Percentiles rank a stretch among this genome's conserved stretches.
phyloP scores from a whole-genome alignment of 2,329 filamentous ascomycete species.

The Rhinocladiella mackenziei region DNA sequence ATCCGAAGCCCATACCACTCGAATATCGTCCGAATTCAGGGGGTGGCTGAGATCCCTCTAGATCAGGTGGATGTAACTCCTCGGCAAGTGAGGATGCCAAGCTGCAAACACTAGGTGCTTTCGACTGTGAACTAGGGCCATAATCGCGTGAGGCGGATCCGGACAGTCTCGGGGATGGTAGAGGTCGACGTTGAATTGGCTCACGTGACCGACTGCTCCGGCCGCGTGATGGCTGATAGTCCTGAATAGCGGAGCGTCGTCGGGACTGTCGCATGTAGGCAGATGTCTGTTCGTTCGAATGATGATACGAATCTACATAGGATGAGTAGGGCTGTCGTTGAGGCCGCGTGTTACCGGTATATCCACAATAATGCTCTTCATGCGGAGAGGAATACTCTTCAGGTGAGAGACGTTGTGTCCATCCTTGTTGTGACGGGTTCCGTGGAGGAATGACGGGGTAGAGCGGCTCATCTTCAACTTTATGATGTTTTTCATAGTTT shows the following conservation, averaged over 20 bases:
- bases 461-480: slow-evolving; percentile 13
- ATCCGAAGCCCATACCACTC: slow-evolving; percentile 37
- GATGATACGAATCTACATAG: neutral
- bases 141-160: neutral
- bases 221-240: slow-evolving; percentile 1
- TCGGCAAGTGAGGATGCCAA: slow-evolving; percentile 16
- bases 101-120: slow-evolving; percentile 11
- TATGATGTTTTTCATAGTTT: slow-evolving; percentile 3
- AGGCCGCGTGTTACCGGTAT: neutral
- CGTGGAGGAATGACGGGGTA: slow-evolving; percentile 22
- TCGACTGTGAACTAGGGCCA: slow-evolving; percentile 9
- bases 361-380: slow-evolving; percentile 6
- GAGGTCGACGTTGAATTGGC: slow-evolving; percentile 1
- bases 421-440: slow-evolving; percentile 3
- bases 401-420: neutral
- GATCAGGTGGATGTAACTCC: slow-evolving; percentile 15
- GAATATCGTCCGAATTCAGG: slow-evolving; percentile 34
- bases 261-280: slow-evolving; percentile 6
- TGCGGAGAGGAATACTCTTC: slow-evolving; percentile 4
- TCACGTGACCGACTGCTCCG: neutral
- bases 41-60: slow-evolving; percentile 8
- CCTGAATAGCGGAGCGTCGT: slow-evolving; percentile 1
- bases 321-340: neutral
- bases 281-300: neutral
- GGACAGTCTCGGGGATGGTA: slow-evolving; percentile 3